Evolutionary conservation across 2,329 filamentous ascomycete species (phyloP), one percentile per base, ranked within the genome.

Genomic region (Xylariaceae sp.): DNA sequence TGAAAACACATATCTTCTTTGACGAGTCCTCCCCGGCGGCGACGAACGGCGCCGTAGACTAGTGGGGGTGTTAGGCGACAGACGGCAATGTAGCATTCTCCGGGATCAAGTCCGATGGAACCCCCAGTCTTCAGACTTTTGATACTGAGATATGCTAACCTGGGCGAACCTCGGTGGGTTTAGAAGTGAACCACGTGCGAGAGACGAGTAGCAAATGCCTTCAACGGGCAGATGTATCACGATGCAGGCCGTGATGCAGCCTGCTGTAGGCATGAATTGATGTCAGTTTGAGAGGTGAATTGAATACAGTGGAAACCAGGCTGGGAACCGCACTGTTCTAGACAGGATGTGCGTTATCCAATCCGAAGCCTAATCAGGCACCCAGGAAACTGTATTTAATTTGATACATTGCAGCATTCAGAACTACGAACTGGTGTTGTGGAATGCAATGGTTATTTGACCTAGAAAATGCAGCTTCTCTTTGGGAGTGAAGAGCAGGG

Each of bases 11-110:
- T 12, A 51, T 59, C n/a, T 3, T 48, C n/a, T 50, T 51, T 26
- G 55, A 59, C 28, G 36, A 40, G 8, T 21, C 16, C 9, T 54
- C 54, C 2, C 39, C 14, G 23, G 47, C 50, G 5, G 50, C 52
- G 17, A 26, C 19, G 2, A 56, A 56, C 9, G 52, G 53, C 7
- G 52, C 53, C 12, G 55, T 57, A 11, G 54, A 57, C 11, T n/a
- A n/a, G n/a, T n/a, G 50, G 50, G 7, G 48, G 47, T 1, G 16
- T 57, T 16, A 31, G 26, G 16, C n/a, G n/a, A 17, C 44, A 5
- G 54, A 57, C 36, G 57, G 54, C 31, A 46, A 43, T 19, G 48
- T 59, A 4, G 54, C 54, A 11, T 57, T 59, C 38, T 53, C 56
- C 5, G 56, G 56, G 7, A 51, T 59, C 17, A 31, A 46, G 36